These are phyloP conservation scores for Spergularia marina DNA, from an alignment of 148 eudicot species.

Conservation along the genomic window DNA sequence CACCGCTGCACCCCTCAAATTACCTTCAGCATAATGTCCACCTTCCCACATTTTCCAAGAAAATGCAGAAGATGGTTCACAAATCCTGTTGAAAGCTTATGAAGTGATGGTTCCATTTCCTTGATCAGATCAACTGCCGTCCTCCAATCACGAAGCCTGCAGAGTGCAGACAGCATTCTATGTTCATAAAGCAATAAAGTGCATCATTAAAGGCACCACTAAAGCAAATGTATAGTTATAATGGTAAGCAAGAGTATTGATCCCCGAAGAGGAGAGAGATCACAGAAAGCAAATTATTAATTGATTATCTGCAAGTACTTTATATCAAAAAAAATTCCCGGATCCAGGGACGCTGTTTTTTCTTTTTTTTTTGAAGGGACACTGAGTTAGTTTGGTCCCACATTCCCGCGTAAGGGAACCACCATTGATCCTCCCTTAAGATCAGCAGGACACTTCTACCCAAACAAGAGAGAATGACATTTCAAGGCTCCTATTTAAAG, in stretches of 20 bases:
- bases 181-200: too few relatives aligned
- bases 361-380: too few relatives aligned
- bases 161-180: conserved; percentile 18
- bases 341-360: too few relatives aligned
- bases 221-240: background rate
- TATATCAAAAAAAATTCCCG: background rate
- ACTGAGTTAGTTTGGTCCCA: too few relatives aligned
- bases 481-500: too few relatives aligned
- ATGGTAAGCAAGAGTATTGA: background rate
- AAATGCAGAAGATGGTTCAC: conserved; percentile 73
- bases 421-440: background rate
- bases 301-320: background rate
- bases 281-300: background rate
- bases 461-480: too few relatives aligned
- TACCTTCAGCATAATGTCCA: conserved; percentile 93
- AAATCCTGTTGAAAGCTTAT: conserved; percentile 64
- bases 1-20: background rate
- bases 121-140: conserved; percentile 46
- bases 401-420: background rate
- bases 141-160: conserved; percentile 85
- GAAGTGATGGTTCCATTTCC: conserved; percentile 68
- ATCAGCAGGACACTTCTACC: too few relatives aligned
- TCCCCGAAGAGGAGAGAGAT: background rate
- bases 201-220: background rate
- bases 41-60: conserved; percentile 82